These are phyloP conservation scores for Acorus gramineus DNA, from an alignment of 106 monocot species.

Conservation along the genomic window DNA sequence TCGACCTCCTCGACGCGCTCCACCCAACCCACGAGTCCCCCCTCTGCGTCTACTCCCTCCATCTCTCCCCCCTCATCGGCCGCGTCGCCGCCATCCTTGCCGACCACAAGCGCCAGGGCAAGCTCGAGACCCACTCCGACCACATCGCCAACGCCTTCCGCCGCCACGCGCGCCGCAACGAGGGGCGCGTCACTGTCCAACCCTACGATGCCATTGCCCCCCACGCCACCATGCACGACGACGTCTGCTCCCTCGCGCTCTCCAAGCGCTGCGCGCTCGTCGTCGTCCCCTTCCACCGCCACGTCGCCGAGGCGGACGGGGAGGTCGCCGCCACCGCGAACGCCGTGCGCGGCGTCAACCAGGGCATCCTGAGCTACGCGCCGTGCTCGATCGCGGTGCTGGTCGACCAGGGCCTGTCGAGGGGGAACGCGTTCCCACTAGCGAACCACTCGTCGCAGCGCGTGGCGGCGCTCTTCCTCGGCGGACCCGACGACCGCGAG, in stretches of 20 bases:
- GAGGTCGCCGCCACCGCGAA: conserved; percentile 13
- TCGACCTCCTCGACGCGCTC: conserved; percentile 40
- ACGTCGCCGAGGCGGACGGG: conserved; percentile 9
- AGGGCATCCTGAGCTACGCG: conserved; percentile 33
- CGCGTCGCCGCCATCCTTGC: conserved; percentile 26
- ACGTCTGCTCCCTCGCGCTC: conserved; percentile 62
- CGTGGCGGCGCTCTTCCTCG: conserved; percentile 24
- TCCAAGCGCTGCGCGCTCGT: conserved; percentile 31
- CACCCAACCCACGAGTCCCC: conserved; percentile 12
- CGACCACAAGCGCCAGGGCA: conserved; percentile 13
- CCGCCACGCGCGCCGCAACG: conserved; percentile 24
- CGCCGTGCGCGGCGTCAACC: conserved; percentile 22
- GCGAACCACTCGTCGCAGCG: conserved; percentile 10
- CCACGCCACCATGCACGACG: conserved; percentile 46
- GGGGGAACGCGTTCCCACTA: conserved; percentile 5
- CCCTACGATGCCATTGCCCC: conserved; percentile 39
- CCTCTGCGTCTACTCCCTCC: conserved; percentile 37
- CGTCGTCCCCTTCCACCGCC: conserved; percentile 59
- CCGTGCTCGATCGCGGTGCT: conserved; percentile 69
- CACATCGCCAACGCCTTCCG: conserved; percentile 47
- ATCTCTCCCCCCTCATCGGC: conserved; percentile 39
- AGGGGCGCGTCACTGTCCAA: conserved; percentile 11
- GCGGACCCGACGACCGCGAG: conserved; percentile 30
- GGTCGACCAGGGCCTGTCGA: conserved; percentile 20
- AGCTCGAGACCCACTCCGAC: conserved; percentile 17